phyloP scores from a whole-genome alignment of 345 rosid genomes.

The Euphorbia tirucalli region DNA sequence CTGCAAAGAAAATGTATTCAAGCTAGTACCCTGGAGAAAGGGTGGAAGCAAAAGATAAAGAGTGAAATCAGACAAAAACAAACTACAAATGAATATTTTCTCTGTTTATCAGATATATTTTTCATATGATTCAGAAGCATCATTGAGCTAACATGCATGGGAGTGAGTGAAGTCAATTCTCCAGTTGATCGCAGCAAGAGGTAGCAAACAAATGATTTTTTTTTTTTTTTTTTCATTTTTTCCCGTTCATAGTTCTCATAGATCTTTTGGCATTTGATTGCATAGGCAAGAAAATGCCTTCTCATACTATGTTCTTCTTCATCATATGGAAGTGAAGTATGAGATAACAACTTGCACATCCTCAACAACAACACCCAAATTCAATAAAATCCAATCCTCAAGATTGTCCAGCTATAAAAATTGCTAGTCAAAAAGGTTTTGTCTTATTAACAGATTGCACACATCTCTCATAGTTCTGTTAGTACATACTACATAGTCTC shows the following conservation, averaged over 20 bases:
- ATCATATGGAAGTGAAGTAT: not conserved
- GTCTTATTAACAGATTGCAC: not conserved
- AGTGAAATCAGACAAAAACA: not conserved
- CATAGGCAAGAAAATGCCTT: not conserved
- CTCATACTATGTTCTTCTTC: not conserved
- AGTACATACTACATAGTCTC: not conserved
- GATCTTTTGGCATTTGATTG: conserved; percentile 2
- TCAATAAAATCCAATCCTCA: not conserved
- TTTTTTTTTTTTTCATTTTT: too few species aligned
- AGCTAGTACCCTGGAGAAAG: too few species aligned
- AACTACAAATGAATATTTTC: not conserved
- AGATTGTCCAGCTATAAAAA: not conserved
- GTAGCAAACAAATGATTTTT: not conserved
- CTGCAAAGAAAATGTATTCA: not conserved
- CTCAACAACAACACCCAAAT: not conserved
- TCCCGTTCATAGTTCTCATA: not conserved
- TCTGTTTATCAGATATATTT: not conserved
- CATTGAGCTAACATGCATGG: not conserved
- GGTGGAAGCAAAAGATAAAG: not conserved
- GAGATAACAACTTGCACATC: not conserved
- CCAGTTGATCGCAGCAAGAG: not conserved
- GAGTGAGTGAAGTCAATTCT: not conserved
- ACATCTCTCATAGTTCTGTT: not conserved
- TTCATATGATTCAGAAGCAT: not conserved
- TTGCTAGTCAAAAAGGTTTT: not conserved